Base-by-base conservation (phyloP, 352 stramenopile genomes). In the Blastocystis sp. region DNA sequence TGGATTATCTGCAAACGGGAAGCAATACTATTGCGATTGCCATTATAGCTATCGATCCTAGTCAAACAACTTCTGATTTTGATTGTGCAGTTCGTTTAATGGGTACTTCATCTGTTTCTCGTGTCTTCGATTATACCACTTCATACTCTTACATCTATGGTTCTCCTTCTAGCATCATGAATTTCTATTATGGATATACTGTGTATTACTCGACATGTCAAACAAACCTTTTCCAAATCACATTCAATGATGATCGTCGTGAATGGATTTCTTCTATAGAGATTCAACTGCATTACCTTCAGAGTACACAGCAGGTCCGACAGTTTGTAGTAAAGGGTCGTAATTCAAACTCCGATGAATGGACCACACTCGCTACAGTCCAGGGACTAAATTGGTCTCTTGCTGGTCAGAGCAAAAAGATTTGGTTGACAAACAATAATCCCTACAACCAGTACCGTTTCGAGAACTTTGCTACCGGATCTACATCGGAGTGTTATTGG, bases 31-130 rank as follows among this genome's bases (percentile, higher is more conserved):
- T 79, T 48, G 73, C 73, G 7, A 66, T 84, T 44, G 73, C 73
- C 2, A 15, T 84, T 0, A 40, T 84, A 11, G 24, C 73, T 9
- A 62, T 68, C 17, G 53, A 33, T 51, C 1, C 73, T 27, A 33
- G 22, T 5, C 73, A 84, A 66, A 64, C 42, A 9, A 40, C 48
- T 13, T 64, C 73, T 5, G 27, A 35, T 22, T 84, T 84, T 42
- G 73, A 66, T 42, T 84, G 73, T 24, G 73, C 73, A 30, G 11
- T 84, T 30, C 73, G 73, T 24, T 42, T 84, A n/a, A 81, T 81
- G 37, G 70, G 70, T 30, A 68, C 24, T 17, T 53, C 27, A n/a
- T 1, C 73, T 4, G 48, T 33, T 19, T 84, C 73, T 37, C 73
- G 73, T 42, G 22, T 84, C 5, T 60, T 66, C 56, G 53, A 58